Evolutionary conservation across 768 basidiomycete genomes (phyloP), one percentile per base, ranked within the genome.

Genomic region (Hysterangium stoloniferum): DNA sequence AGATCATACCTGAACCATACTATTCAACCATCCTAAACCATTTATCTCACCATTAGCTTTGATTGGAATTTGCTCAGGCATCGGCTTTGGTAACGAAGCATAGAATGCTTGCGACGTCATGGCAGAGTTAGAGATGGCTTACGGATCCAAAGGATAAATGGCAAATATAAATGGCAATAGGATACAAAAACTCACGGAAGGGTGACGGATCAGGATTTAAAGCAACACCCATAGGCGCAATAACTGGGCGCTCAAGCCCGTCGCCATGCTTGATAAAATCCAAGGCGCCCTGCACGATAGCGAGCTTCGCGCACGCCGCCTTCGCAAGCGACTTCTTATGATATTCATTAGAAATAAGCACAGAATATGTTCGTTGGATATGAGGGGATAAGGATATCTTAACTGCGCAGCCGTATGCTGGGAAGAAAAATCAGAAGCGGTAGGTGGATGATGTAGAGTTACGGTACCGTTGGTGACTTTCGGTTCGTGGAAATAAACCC

Each of bases 21-120:
- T 66, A 53, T 80, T 79, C 32, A 86, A 54, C 71, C 74, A 79
- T 0, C 66, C 71, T 1, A 76, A 68, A 0, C 75, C 75, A 45
- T 81, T 79, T 49, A 82, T 72, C 51, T 80, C 75, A 1, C 63
- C 53, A 6, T 73, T 74, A 2, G 69, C 61, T 55, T 70, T 71
- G 12, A 70, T 66, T 1, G 68, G 71, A 8, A 82, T 68, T 9
- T 67, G 58, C 52, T 82, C 79, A 0, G 80, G 77, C 45, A 84
- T 75, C 1, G 82, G 84, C 38, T 72, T 71, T 1, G 84, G 82
- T 38, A 87, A 73, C 12, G 75, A 62, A n/a, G 82, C 81, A 57
- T 75, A 82, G 61, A 80, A 86, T 1, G 63, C 63, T 53, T 81
- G 79, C 1, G 86, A 63, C 0, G 73, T 69, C 35, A 71, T 62